Percentiles rank a stretch among this genome's conserved stretches.
These are phyloP conservation scores for Serendipita indica DNA, from an alignment of 768 basidiomycete species.

Conservation along the genomic window DNA sequence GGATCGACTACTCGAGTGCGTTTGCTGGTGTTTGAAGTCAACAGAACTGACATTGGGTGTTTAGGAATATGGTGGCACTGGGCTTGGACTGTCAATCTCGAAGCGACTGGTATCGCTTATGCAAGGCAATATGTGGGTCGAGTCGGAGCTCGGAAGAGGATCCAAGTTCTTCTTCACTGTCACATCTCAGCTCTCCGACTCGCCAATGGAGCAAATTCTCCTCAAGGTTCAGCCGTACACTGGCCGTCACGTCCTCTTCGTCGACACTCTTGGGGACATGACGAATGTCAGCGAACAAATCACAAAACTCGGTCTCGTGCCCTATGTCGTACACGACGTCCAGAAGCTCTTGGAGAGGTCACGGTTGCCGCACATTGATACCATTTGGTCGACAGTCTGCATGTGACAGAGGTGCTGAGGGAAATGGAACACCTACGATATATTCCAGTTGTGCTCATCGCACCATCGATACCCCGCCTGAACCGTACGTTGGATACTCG, in stretches of 20 bases:
- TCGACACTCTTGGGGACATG: slow-evolving; percentile 68
- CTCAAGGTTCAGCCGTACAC: slow-evolving; percentile 75
- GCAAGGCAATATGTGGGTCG: slow-evolving; percentile 99
- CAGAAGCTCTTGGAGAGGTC: slow-evolving; percentile 70
- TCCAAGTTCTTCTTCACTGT: slow-evolving; percentile 96
- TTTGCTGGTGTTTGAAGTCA: slow-evolving; percentile 15
- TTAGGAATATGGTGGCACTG: slow-evolving; percentile 94
- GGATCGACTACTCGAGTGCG: slow-evolving; percentile 87
- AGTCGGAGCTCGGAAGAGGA: slow-evolving; percentile 83
- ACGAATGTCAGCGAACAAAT: slow-evolving; percentile 66
- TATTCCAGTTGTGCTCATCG: slow-evolving; percentile 74
- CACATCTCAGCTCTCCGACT: slow-evolving; percentile 65
- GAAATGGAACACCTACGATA: slow-evolving; percentile 91
- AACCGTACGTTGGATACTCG: slow-evolving; percentile 41
- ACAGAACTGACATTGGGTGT: slow-evolving; percentile 12
- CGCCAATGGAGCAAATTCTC: slow-evolving; percentile 55
- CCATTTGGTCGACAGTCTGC: slow-evolving; percentile 88
- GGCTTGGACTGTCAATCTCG: slow-evolving; percentile 91
- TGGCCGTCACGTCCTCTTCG: slow-evolving; percentile 78
- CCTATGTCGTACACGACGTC: slow-evolving; percentile 64
- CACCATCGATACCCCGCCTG: slow-evolving; percentile 45
- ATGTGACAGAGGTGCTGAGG: slow-evolving; percentile 76
- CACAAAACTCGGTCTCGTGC: slow-evolving; percentile 60
- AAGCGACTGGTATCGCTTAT: slow-evolving; percentile 94
- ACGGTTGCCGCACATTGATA: slow-evolving; percentile 77